Evolutionary conservation across 805 yeast genomes (phyloP).

Genomic region (Spencermartinsiella europaea): DNA sequence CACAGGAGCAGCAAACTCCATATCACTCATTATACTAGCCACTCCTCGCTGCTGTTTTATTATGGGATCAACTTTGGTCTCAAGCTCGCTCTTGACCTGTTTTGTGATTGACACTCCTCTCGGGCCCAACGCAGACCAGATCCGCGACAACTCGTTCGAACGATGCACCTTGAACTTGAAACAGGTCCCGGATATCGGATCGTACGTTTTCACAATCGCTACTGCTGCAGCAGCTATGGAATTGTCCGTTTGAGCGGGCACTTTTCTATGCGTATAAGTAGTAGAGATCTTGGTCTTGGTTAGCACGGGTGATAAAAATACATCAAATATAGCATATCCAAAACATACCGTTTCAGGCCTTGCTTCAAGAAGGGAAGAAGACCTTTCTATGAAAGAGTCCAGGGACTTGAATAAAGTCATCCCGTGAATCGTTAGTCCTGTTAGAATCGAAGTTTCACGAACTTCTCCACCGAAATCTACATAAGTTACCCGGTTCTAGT

Average conservation of each 20-base stretch:
- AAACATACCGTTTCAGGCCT: slow-evolving; percentile 36
- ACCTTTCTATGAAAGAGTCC: slow-evolving; percentile 40
- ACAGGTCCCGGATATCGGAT: slow-evolving; percentile 58
- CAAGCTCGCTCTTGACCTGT: neutral
- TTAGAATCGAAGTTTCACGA: neutral
- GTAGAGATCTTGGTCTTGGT: slow-evolving; percentile 27
- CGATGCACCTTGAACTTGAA: slow-evolving; percentile 55
- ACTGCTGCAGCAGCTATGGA: slow-evolving; percentile 31
- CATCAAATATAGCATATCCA: neutral
- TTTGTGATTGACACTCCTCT: slow-evolving; percentile 25
- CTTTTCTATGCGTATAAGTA: slow-evolving; percentile 35
- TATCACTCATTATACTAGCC: slow-evolving; percentile 29
- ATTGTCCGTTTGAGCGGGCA: slow-evolving; percentile 22
- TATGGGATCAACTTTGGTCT: neutral
- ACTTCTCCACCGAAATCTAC: neutral
- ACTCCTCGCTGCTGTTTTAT: slow-evolving; percentile 23
- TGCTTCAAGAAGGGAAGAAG: slow-evolving; percentile 39
- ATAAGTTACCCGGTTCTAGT: too few relatives aligned
- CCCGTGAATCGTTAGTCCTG: neutral
- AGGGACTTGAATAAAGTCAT: slow-evolving; percentile 26
- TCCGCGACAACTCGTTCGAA: slow-evolving; percentile 66
- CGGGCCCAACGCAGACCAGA: slow-evolving; percentile 65
- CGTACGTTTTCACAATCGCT: slow-evolving; percentile 55
- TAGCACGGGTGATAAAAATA: neutral
- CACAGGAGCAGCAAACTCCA: slow-evolving; percentile 11